These are phyloP conservation scores for Amanita pallidorosea DNA, from an alignment of 768 basidiomycete genomes.

Conservation along the genomic window DNA sequence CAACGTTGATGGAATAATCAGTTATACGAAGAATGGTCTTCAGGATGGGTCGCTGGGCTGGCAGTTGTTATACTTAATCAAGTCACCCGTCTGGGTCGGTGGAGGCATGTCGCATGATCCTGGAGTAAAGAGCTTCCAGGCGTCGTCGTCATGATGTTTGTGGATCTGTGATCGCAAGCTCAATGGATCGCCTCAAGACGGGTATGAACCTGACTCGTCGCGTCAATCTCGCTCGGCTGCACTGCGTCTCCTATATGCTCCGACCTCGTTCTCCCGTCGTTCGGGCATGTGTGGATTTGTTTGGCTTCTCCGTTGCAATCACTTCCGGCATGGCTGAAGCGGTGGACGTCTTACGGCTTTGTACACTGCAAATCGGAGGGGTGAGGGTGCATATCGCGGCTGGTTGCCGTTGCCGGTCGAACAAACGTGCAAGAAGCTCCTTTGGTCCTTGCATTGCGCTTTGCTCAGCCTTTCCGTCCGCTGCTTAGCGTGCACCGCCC, in stretches of 20 bases:
- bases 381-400: not conserved
- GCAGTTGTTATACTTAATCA: not conserved
- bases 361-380: conserved; percentile 3
- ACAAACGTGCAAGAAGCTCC: not conserved
- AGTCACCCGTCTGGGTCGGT: not conserved
- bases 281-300: conserved; percentile 4
- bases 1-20: not conserved
- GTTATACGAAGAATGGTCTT: not conserved
- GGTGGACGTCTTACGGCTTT: conserved; percentile 2
- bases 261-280: not conserved
- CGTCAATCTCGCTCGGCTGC: conserved; percentile 3
- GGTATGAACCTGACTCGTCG: not conserved
- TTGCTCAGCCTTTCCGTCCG: conserved; percentile 1
- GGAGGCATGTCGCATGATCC: not conserved
- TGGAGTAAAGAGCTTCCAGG: not conserved
- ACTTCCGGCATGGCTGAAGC: conserved; percentile 5
- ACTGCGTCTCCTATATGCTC: conserved; percentile 1
- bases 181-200: not conserved
- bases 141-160: not conserved
- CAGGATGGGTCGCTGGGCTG: not conserved
- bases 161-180: not conserved
- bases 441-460: conserved; percentile 1
- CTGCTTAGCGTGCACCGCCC: not conserved
- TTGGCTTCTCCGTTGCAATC: conserved; percentile 1
- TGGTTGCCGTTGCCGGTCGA: conserved; percentile 5